Evolutionary conservation across 306 rosid genomes (phyloP), one percentile per base, ranked within the genome.

Genomic region (Lathyrus tuberosus): DNA sequence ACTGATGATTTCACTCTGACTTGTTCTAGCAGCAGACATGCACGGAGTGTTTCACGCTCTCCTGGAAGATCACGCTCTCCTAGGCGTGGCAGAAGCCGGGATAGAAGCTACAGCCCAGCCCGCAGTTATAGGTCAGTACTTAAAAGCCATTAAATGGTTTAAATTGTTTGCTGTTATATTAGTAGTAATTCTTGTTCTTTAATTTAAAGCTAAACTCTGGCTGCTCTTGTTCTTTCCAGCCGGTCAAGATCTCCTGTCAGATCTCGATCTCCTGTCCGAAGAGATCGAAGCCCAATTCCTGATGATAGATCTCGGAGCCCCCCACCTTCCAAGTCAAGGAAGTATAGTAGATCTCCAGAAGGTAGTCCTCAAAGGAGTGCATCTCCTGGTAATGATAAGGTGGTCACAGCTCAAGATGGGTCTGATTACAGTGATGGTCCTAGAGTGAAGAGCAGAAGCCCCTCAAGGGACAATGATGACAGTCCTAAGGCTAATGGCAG

Each of bases 21-120:
- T 63, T 77, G 28, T 66, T 65, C 26, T 4, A 40, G 12, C 62
- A 51, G 78, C 58, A 75, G 91, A 57, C 87, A 76, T 51, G 87
- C 63, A 37, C 46, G 84, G 10, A 85, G 93, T 65, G 74, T 60
- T 46, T 89, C 96, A 14, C 80, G 80, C 13, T 83, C 92, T 3
- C 92, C 92, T 0, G 70, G 35, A 8, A 77, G 89, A 2, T 56
- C 62, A 26, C 62, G 79, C 14, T 83, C 90, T 48, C 94, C 96
- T 37, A 86, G 82, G 44, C 91, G 77, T 44, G 91, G 83, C 11
- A 82, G 94, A 73, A 86, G 91, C 84, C 82, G 85, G 0, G 87
- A 88, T 53, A 76, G 84, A 31, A 90, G 96, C 76, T 88, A 84
- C 80, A 90, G 88, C 70, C 79, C 84, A 58, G 90, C 79, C n/a